phyloP scores from a whole-genome alignment of 192 early-diverging fungal genomes.

The Linnemannia elongata region DNA sequence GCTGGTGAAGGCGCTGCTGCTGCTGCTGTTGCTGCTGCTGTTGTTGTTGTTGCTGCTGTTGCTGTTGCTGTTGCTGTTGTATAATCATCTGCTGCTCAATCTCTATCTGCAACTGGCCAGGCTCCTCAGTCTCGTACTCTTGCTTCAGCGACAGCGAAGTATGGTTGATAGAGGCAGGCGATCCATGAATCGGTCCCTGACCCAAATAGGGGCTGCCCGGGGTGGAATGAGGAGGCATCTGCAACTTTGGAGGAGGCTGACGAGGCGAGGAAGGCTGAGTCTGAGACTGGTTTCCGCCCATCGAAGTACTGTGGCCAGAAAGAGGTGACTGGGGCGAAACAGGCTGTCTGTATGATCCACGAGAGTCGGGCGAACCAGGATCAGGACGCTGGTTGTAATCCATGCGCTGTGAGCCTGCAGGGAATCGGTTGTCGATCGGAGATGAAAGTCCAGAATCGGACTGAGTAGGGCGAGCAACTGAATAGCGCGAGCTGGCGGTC shows the following conservation, averaged over 20 bases:
- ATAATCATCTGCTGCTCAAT: constrained; percentile 64
- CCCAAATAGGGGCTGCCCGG: constrained; percentile 32
- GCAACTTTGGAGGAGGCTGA: constrained; percentile 47
- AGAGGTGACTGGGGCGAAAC: constrained; percentile 40
- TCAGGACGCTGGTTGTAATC: constrained; percentile 39
- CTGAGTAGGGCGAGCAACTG: constrained; percentile 20
- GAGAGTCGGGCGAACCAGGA: constrained; percentile 49
- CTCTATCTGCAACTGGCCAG: constrained; percentile 43
- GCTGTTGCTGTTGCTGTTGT: constrained; percentile 40
- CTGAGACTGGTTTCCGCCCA: constrained; percentile 7
- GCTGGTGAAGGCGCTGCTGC: constrained; percentile 30
- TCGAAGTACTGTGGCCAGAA: not conserved
- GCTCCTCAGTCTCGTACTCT: constrained; percentile 45
- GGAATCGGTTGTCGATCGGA: constrained; percentile 46
- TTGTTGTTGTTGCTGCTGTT: constrained; percentile 39
- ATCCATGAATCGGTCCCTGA: constrained; percentile 58
- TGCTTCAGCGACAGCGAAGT: constrained; percentile 56
- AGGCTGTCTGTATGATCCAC: constrained; percentile 45
- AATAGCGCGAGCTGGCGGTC: constrained; percentile 30
- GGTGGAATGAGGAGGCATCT: constrained; percentile 46
- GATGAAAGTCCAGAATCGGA: constrained; percentile 46
- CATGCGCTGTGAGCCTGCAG: constrained; percentile 27
- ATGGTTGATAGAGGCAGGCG: constrained; percentile 62
- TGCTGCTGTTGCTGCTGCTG: constrained; percentile 24
- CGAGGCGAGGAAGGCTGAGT: constrained; percentile 41